A percentile compares a stretch with the other conserved stretches of the same genome.
These are phyloP conservation scores for Pythium insidiosum DNA, from an alignment of 352 stramenopile species.

Conservation along the genomic window DNA sequence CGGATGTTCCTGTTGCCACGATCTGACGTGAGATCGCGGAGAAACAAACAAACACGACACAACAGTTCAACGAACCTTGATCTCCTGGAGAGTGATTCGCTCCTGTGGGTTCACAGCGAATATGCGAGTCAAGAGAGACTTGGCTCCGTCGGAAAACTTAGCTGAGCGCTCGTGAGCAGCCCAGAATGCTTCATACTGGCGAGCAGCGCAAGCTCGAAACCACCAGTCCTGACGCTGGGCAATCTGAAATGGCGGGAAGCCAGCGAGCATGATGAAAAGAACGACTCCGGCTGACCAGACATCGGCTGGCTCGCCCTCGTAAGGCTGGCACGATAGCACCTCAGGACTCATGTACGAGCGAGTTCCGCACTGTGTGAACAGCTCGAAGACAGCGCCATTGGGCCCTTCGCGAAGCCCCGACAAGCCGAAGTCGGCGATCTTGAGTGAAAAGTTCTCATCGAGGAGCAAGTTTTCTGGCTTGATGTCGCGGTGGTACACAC, in stretches of 20 bases:
- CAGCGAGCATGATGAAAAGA: conserved; percentile 91
- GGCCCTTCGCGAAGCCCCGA: conserved; percentile 78
- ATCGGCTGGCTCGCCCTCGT: conserved; percentile 84
- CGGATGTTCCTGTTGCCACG: conserved; percentile 45
- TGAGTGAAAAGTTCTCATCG: conserved; percentile 78
- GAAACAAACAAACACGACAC: not conserved
- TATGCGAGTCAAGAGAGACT: conserved; percentile 63
- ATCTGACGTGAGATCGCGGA: no score
- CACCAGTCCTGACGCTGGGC: conserved; percentile 86
- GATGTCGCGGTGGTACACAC: conserved; percentile 90
- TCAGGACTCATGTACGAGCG: conserved; percentile 92
- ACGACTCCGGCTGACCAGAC: conserved; percentile 91
- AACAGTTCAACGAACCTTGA: conserved; percentile 33
- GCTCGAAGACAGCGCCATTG: conserved; percentile 47
- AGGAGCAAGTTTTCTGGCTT: conserved; percentile 93
- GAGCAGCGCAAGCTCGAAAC: conserved; percentile 68
- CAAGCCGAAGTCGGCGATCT: conserved; percentile 95
- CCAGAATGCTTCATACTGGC: conserved; percentile 79
- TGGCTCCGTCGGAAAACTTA: conserved; percentile 63
- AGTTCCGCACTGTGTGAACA: conserved; percentile 87
- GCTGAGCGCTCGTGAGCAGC: conserved; percentile 59
- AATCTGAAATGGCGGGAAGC: conserved; percentile 89
- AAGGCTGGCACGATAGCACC: conserved; percentile 73
- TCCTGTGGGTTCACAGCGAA: conserved; percentile 65
- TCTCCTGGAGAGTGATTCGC: conserved; percentile 70